Evolutionary conservation across 192 early-diverging fungal genomes (phyloP).

Genomic region (Spizellomyces punctatus): DNA sequence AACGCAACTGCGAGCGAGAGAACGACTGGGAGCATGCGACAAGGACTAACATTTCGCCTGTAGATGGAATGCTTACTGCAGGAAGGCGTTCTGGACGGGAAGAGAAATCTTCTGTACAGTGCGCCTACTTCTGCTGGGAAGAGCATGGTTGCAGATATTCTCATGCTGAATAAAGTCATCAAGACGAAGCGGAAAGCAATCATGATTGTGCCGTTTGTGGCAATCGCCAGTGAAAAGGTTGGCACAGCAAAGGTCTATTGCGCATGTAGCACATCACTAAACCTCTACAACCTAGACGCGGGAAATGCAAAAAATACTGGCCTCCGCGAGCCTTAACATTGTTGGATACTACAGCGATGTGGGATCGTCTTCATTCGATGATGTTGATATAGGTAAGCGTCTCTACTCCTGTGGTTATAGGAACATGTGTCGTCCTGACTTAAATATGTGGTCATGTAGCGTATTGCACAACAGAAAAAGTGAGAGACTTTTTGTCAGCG

Average conservation of each 20-base stretch:
- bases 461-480: conserved; percentile 38
- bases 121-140: conserved; percentile 47
- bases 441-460: no score
- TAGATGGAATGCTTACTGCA: conserved; percentile 30
- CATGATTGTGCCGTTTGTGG: conserved; percentile 42
- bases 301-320: conserved; percentile 33
- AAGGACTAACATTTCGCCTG: no score
- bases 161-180: conserved; percentile 44
- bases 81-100: conserved; percentile 34
- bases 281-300: conserved; percentile 10
- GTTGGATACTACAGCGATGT: conserved; percentile 41
- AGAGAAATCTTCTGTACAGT: conserved; percentile 34
- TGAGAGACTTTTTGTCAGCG: not conserved
- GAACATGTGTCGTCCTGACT: not conserved
- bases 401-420: conserved; percentile 4
- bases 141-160: conserved; percentile 39
- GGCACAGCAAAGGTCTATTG: not conserved
- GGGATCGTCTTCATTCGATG: conserved; percentile 31
- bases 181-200: conserved; percentile 38
- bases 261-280: not conserved
- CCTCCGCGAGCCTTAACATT: conserved; percentile 21
- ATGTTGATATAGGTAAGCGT: conserved; percentile 34
- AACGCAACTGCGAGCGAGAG: no score
- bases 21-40: no score
- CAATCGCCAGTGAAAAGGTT: conserved; percentile 30